Evolutionary conservation across 805 yeast species (phyloP).

Genomic region (Candida hungchunana): DNA sequence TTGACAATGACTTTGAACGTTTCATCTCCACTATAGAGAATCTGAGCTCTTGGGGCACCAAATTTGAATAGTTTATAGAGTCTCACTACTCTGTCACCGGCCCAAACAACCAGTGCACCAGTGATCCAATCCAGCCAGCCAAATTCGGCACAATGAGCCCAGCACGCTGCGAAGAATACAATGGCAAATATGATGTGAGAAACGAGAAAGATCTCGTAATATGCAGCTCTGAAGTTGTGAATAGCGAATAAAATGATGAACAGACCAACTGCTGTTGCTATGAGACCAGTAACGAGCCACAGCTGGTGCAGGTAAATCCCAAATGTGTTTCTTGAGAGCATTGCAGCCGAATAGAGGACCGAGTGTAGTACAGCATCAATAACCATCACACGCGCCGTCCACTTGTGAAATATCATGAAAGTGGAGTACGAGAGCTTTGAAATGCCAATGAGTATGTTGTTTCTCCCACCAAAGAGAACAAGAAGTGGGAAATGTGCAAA

Average conservation of each 20-base stretch:
- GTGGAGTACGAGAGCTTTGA: conserved; percentile 63
- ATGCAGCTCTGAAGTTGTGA: conserved; percentile 44
- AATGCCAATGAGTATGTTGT: conserved; percentile 55
- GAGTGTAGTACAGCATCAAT: conserved; percentile 43
- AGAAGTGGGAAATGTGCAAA: conserved; percentile 48
- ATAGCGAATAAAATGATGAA: conserved; percentile 17
- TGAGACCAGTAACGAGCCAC: conserved; percentile 21
- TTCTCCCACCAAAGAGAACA: conserved; percentile 66
- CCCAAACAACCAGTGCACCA: conserved; percentile 35
- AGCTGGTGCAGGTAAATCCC: not conserved
- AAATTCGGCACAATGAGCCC: conserved; percentile 51
- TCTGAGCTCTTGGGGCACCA: conserved; percentile 19
- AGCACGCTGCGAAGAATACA: conserved; percentile 48
- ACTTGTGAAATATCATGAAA: conserved; percentile 65
- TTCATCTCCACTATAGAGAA: conserved; percentile 32
- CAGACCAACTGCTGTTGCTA: conserved; percentile 10
- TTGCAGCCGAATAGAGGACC: conserved; percentile 19
- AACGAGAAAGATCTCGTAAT: conserved; percentile 59
- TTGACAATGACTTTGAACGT: conserved; percentile 39
- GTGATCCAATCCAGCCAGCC: conserved; percentile 39
- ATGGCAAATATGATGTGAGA: conserved; percentile 55
- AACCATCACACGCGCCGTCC: conserved; percentile 48
- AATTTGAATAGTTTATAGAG: conserved; percentile 29
- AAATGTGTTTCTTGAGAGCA: conserved; percentile 3
- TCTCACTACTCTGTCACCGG: conserved; percentile 45